Base-by-base conservation (phyloP, 2,329 filamentous ascomycete species). In the Talaromyces pinophilus region DNA sequence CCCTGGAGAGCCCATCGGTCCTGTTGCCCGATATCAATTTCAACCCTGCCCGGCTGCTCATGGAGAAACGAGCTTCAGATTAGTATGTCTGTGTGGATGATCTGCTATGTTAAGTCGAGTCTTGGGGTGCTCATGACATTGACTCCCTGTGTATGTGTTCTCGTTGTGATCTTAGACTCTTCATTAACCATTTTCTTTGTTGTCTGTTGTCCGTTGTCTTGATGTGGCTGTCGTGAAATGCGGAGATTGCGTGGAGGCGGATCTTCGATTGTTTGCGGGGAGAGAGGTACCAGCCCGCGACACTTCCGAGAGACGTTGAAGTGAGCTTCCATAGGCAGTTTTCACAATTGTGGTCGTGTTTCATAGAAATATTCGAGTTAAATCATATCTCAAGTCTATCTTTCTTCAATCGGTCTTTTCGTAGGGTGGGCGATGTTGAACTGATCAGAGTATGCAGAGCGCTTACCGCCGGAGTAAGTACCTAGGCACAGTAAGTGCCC, bases 211-310 rank as follows among this genome's bases (percentile, higher is more conserved):
- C 44, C 13, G 15, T 30, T 30, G 17, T 33, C 2, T 25, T 57
- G n/a, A 38, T 19, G 30, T 35, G 52, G 30, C 30, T 55, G 52
- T 35, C 17, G n/a, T 57, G 28, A 38, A 38, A 15, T 57, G 54
- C 54, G 54, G 54, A 57, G 54, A 57, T 38, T 19, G 33, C 33
- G 54, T 57, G 54, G 54, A 57, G 54, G 30, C 30, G 52, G 54
- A 40, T 22, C 30, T 2, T 57, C 11, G 54, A 57, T 19, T 40
- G 54, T 57, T 57, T 57, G 54, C 54, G 54, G 54, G 54, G 54
- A 57, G 33, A 40, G 15, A 35, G 30, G 30, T 33, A 17, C n/a
- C 30, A 57, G 5, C 30, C 10, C 54, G 22, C 17, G 25, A 33
- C n/a, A 22, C n/a, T 19, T 15, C 11, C 15, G n/a, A 15, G n/a